These are phyloP conservation scores for Nemania sp. DNA, from an alignment of 2,329 filamentous ascomycete species.

Conservation along the genomic window DNA sequence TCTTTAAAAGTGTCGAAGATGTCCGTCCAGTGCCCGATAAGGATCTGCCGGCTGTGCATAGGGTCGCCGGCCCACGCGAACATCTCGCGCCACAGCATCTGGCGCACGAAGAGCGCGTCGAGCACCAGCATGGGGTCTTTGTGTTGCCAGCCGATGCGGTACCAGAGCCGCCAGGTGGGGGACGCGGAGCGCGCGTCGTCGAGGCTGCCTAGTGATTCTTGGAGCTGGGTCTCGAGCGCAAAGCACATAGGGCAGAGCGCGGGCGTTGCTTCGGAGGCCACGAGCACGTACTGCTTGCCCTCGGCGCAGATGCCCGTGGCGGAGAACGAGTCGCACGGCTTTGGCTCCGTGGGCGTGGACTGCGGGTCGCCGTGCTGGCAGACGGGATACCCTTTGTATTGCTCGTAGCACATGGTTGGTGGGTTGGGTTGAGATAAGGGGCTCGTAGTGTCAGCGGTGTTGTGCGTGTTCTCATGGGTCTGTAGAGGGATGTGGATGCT, in stretches of 20 bases:
- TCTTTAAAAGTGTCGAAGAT: conserved; percentile 18
- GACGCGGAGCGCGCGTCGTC: background rate
- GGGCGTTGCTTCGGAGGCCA: background rate
- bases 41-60: conserved; percentile 44
- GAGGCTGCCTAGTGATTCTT: conserved; percentile 15
- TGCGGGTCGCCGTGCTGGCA: conserved; percentile 23
- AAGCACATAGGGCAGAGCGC: background rate
- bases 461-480: background rate
- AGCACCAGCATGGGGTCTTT: conserved; percentile 5
- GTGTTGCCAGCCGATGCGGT: conserved; percentile 18
- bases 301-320: background rate
- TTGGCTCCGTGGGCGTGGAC: conserved; percentile 8
- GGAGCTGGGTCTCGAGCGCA: background rate
- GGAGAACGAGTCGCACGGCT: background rate
- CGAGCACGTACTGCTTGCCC: conserved; percentile 11
- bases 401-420: conserved; percentile 20
- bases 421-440: background rate
- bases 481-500: no score
- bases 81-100: conserved; percentile 5
- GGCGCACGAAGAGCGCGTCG: background rate
- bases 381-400: conserved; percentile 20
- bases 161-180: conserved; percentile 23
- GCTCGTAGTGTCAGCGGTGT: no score
- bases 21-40: conserved; percentile 11
- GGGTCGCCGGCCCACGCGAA: background rate